phyloP scores from a whole-genome alignment of 2,329 filamentous ascomycete species.

The Kalmusia sp. region DNA sequence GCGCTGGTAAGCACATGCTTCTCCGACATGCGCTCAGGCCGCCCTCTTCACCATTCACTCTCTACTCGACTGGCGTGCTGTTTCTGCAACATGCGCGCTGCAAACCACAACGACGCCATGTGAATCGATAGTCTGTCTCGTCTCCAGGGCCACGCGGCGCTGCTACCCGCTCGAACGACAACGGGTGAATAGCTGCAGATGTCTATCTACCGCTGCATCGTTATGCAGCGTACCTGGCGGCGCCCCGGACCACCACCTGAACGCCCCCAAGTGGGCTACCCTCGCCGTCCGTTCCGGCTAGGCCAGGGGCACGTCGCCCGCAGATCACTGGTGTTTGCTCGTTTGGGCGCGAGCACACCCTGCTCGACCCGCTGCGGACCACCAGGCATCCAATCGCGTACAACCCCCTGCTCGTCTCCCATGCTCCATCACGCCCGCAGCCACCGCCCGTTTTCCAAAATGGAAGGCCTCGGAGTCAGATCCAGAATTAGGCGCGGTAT shows the following conservation, averaged over 20 bases:
- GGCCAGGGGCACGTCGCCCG: slow-evolving; percentile 34
- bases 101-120: neutral
- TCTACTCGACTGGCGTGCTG: neutral
- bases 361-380: slow-evolving; percentile 19
- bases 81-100: too few species aligned
- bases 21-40: slow-evolving; percentile 4
- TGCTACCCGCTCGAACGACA: neutral
- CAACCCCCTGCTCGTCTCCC: slow-evolving; percentile 15
- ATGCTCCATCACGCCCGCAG: slow-evolving; percentile 25
- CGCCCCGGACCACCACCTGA: neutral
- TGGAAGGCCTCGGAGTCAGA: slow-evolving; percentile 13
- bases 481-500: slow-evolving; percentile 33
- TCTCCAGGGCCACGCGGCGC: neutral
- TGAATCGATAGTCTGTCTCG: neutral
- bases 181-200: neutral
- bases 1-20: neutral
- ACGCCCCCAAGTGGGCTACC: slow-evolving; percentile 2
- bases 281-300: slow-evolving; percentile 19
- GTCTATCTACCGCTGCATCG: neutral
- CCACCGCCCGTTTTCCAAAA: slow-evolving; percentile 32
- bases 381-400: slow-evolving; percentile 26
- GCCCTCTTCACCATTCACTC: neutral
- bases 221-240: neutral
- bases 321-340: slow-evolving; percentile 25
- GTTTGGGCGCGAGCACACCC: slow-evolving; percentile 29